Conservation (phyloP, 2,329 filamentous ascomycete genomes). For the Alternaria ventricosa region DNA sequence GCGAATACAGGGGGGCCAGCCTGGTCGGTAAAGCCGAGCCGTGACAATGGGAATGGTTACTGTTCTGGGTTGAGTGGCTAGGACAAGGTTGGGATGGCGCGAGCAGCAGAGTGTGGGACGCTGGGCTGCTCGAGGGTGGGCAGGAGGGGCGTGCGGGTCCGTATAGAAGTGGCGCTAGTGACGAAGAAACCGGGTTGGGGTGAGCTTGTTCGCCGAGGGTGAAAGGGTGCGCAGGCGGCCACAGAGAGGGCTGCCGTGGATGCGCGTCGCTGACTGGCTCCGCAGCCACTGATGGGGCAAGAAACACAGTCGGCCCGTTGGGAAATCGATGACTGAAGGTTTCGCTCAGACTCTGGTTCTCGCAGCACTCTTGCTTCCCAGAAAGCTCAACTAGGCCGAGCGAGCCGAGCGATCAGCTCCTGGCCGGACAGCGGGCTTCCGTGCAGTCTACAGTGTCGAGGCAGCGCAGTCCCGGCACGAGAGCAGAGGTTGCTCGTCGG, state of each 20-base stretch:
- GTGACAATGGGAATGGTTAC: conserved; percentile 39
- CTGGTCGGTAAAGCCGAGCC: conserved; percentile 46
- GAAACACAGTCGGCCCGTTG: conserved; percentile 42
- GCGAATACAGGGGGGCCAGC: conserved; percentile 22
- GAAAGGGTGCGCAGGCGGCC: conserved; percentile 25
- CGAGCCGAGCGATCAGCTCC: conserved; percentile 44
- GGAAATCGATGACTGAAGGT: conserved; percentile 30
- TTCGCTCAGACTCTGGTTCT: conserved; percentile 28
- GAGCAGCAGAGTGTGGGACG: conserved; percentile 30
- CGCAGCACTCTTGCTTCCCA: conserved; percentile 32
- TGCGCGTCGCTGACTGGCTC: conserved; percentile 23
- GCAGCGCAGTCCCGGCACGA: conserved; percentile 2
- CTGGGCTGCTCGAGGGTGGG: conserved; percentile 19
- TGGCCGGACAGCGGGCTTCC: conserved; percentile 42
- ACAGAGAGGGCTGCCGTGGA: conserved; percentile 19
- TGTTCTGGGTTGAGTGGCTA: conserved; percentile 36
- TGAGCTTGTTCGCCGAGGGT: conserved; percentile 30
- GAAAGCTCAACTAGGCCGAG: conserved; percentile 43
- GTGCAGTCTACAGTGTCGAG: conserved; percentile 15
- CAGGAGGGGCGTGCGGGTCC: conserved; percentile 24
- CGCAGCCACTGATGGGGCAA: conserved; percentile 12
- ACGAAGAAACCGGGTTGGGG: conserved; percentile 22
- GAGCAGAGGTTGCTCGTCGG: conserved; percentile 1
- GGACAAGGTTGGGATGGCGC: conserved; percentile 32
- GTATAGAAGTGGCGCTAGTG: conserved; percentile 22